Conservation (phyloP, 2,329 filamentous ascomycete genomes). For the Claviceps pazoutovae region DNA sequence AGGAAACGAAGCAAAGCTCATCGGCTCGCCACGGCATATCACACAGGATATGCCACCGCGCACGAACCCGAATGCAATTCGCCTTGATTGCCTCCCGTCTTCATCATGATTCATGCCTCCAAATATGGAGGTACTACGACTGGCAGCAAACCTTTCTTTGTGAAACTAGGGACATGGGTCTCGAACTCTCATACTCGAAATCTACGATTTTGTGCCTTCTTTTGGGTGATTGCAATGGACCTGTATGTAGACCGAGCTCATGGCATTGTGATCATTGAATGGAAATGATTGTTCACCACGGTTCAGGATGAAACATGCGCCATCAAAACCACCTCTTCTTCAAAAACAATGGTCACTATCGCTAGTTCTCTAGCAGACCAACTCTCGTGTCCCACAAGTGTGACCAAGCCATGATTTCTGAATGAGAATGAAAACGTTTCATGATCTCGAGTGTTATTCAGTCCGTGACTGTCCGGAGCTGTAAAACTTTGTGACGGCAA, state of each 20-base stretch:
- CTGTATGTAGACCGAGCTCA: not conserved
- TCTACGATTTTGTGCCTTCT: not conserved
- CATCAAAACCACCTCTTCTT: not conserved
- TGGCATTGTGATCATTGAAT: not conserved
- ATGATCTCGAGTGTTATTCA: no score
- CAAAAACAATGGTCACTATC: not conserved
- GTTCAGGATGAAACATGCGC: not conserved
- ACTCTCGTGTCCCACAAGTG: not conserved
- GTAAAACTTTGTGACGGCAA: not conserved
- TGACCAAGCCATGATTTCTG: not conserved
- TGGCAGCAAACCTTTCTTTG: not conserved
- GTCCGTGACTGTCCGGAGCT: not conserved
- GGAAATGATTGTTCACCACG: not conserved
- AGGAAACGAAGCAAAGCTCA: not conserved
- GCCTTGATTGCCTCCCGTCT: not conserved
- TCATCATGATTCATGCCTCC: not conserved
- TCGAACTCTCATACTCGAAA: no score
- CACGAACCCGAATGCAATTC: not conserved
- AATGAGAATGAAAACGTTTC: not conserved
- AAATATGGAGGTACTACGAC: not conserved
- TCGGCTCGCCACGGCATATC: not conserved
- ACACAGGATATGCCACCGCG: not conserved
- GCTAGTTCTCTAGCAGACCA: not conserved
- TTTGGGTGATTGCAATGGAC: not conserved
- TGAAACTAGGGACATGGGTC: not conserved